Base-by-base conservation (phyloP, 2,329 filamentous ascomycete genomes). In the Gyromitra esculenta region DNA sequence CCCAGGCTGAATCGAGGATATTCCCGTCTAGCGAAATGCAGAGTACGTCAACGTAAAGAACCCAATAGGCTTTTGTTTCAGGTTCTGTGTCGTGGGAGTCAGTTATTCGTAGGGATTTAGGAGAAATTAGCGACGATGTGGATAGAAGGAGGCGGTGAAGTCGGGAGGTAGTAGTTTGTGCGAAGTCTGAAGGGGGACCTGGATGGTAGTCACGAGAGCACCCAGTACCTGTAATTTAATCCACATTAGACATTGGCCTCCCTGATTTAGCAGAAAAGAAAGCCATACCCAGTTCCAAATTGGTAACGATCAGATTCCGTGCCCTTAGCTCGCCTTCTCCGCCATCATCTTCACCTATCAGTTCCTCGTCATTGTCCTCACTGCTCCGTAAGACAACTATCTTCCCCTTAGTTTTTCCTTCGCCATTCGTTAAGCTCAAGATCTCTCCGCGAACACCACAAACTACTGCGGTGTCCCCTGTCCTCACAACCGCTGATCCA, bases 1-100 rank as follows among this genome's bases (percentile, higher is more conserved):
- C 88, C 94, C 95, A 98, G 0, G 93, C 93, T 0, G 93, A 92
- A 82, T 99, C 95, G 79, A 98, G 94, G 0, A 93, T 89, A 81
- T 96, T 97, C 5, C 95, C 95, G 79, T 97, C 94, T 64, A 97
- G 89, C 0, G 93, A 96, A 80, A 99, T 91, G 84, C 97, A 96
- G 82, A 97, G 88, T n/a, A 97, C 87, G 82, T 98, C 95, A 79
- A 99, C 92, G 84, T 97, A 97, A 21, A 99, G 89, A 8, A 92
- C 91, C 96, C 95, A 99, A 83, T 96, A 98, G 0, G 91, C 96
- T 82, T 92, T 95, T 9, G 95, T 84, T 78, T 82, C 77, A 2
- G 75, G 73, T 41, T 76, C 67, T 21, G 79, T 80, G 6, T 82
- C 81, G 0, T 81, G 79, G 0, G 79, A 79, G 5, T 81, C 81